A percentile compares a stretch with the other conserved stretches of the same genome.
Evolutionary conservation across 1,284 basidiomycete genomes (phyloP).

Genomic region (Hemileia vastatrix): DNA sequence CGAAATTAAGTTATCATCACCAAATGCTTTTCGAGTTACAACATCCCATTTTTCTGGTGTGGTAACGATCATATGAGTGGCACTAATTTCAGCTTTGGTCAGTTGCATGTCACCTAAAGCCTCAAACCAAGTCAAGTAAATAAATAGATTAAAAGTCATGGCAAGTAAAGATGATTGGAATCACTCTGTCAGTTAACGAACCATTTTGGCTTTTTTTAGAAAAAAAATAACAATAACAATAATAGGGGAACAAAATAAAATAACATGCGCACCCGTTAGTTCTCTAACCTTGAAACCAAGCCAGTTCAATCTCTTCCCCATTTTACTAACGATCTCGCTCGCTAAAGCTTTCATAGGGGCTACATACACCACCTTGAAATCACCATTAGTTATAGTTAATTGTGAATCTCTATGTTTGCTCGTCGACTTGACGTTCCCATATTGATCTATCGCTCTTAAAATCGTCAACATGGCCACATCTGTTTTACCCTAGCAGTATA

Average conservation of each 20-base stretch:
- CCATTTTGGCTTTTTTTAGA: conserved; percentile 2
- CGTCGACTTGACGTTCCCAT: conserved; percentile 54
- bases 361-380: conserved; percentile 96
- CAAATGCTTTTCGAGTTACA: conserved; percentile 91
- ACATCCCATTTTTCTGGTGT: conserved; percentile 99
- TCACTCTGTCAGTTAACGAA: not conserved
- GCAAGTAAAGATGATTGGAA: not conserved
- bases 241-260: not conserved
- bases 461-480: conserved; percentile 95
- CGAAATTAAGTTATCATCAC: conserved; percentile 86
- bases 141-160: not conserved
- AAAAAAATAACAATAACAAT: not conserved
- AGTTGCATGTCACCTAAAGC: conserved; percentile 88
- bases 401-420: conserved; percentile 60
- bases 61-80: conserved; percentile 97
- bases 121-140: not conserved
- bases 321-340: conserved; percentile 86
- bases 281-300: conserved; percentile 78
- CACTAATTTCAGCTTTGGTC: conserved; percentile 82
- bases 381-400: conserved; percentile 37
- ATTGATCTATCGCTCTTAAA: conserved; percentile 72
- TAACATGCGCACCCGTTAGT: conserved; percentile 64
- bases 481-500: conserved; percentile 67
- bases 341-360: conserved; percentile 99
- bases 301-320: conserved; percentile 83